These are phyloP conservation scores for Pyracantha coccinea DNA, from an alignment of 331 rosid species.

Conservation along the genomic window DNA sequence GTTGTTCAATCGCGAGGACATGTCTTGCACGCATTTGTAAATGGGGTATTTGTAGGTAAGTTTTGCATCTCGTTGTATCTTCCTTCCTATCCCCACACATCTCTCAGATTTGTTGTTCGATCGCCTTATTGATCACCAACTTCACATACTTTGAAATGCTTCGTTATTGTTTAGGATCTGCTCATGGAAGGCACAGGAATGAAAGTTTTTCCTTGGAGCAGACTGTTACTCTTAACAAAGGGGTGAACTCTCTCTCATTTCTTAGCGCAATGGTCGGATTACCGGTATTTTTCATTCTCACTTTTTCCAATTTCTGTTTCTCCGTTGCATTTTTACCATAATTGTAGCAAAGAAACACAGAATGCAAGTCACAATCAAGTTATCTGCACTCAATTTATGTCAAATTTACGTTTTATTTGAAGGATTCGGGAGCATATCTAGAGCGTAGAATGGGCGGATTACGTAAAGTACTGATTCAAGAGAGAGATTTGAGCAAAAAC, in stretches of 20 bases:
- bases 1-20: slow-evolving; percentile 51
- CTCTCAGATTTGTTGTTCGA: no score
- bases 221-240: slow-evolving; percentile 35
- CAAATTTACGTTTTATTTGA: slow-evolving; percentile 16
- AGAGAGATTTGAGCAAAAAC: slow-evolving; percentile 30
- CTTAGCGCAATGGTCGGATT: slow-evolving; percentile 85
- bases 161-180: slow-evolving; percentile 48
- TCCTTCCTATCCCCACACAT: no score
- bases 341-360: not conserved
- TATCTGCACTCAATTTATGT: not conserved
- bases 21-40: slow-evolving; percentile 57
- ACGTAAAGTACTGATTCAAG: slow-evolving; percentile 32
- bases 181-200: slow-evolving; percentile 45
- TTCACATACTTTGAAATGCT: not conserved
- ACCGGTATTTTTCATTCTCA: slow-evolving; percentile 45
- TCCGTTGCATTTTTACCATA: not conserved
- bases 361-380: not conserved
- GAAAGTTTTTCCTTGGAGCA: slow-evolving; percentile 27
- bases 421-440: slow-evolving; percentile 78
- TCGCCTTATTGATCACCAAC: not conserved
- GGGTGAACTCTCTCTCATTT: slow-evolving; percentile 60
- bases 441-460: slow-evolving; percentile 64
- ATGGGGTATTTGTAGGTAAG: slow-evolving; percentile 61
- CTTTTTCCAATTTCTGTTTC: not conserved
- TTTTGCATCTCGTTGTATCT: not conserved